Evolutionary conservation across 1,139 yeast genomes (phyloP).

Genomic region (Geotrichum bryndzae): DNA sequence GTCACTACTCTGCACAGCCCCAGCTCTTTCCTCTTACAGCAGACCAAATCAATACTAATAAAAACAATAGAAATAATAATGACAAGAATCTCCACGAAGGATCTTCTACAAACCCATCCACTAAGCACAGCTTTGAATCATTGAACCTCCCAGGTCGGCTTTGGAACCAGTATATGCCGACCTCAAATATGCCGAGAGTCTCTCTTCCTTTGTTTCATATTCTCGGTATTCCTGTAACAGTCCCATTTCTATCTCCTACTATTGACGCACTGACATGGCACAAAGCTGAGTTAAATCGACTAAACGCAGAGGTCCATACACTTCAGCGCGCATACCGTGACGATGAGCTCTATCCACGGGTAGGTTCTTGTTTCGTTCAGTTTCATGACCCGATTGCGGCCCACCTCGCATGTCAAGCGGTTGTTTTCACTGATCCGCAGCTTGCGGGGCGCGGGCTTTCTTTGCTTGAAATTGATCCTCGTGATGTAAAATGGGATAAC

Average conservation of each 20-base stretch:
- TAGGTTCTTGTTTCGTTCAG: conserved; percentile 33
- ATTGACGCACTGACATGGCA: conserved; percentile 25
- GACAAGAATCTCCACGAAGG: neutral
- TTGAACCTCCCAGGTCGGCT: conserved; percentile 22
- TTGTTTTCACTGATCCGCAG: conserved; percentile 21
- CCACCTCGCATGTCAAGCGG: conserved; percentile 31
- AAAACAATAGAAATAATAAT: neutral
- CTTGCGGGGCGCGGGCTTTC: conserved; percentile 15
- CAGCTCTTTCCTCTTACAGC: neutral
- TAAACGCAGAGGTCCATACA: conserved; percentile 26
- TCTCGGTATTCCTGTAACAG: conserved; percentile 11
- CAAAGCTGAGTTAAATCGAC: conserved; percentile 25
- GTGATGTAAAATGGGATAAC: conserved; percentile 32
- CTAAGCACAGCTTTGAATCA: neutral
- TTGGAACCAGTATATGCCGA: conserved; percentile 24
- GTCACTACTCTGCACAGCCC: neutral
- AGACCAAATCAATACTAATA: neutral
- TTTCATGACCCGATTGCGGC: conserved; percentile 30
- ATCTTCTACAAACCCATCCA: neutral
- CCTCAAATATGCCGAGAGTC: conserved; percentile 19
- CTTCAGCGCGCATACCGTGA: conserved; percentile 21
- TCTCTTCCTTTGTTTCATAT: conserved; percentile 13
- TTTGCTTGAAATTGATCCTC: conserved; percentile 26
- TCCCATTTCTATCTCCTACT: conserved; percentile 20
- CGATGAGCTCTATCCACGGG: conserved; percentile 19